Evolutionary conservation across 805 yeast genomes (phyloP), one percentile per base, ranked within the genome.

Genomic region (Hanseniaspora lachancei): DNA sequence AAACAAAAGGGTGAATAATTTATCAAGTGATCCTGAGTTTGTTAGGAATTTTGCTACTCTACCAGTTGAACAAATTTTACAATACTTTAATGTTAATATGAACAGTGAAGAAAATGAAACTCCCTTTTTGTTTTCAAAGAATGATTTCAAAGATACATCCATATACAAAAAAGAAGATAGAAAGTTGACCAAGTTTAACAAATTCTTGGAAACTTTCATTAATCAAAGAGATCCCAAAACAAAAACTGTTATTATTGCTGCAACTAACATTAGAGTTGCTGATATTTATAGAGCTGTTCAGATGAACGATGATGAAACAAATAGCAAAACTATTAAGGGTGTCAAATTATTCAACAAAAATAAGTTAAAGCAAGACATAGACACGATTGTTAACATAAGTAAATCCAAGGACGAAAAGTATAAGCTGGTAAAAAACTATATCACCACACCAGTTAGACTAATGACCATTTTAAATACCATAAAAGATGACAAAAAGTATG

Each of bases 211-310:
- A 40, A 48, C 43, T 2, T 55, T 55, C 24, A 49, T 49, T 2
- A 55, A 53, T 29, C 67, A 70, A 40, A 77, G 74, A 58, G 77
- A 83, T 63, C 73, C 66, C 60, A 69, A 76, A 32, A 69, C 70
- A 23, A 62, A 68, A n/a, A 69, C 74, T 0, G 62, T 72, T 71
- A 76, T 68, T 65, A 80, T 60, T 68, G 82, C 89, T 0, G 77
- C 84, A 73, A 86, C 95, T 0, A 93, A 95, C 12, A 72, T 88
- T 24, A 76, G 97, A 61, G 93, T 88, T 1, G 91, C 96, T 63
- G 96, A 89, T 62, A 75, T 88, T 2, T 48, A 48, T n/a, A 54
- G 57, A 47, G 40, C 57, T 13, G 27, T 47, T 20, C 56, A 53
- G n/a, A 27, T 52, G 36, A 48, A 29, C 23, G 21, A 21, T 3